phyloP scores from a whole-genome alignment of 768 basidiomycete genomes.

The Phaffia tasmanica region DNA sequence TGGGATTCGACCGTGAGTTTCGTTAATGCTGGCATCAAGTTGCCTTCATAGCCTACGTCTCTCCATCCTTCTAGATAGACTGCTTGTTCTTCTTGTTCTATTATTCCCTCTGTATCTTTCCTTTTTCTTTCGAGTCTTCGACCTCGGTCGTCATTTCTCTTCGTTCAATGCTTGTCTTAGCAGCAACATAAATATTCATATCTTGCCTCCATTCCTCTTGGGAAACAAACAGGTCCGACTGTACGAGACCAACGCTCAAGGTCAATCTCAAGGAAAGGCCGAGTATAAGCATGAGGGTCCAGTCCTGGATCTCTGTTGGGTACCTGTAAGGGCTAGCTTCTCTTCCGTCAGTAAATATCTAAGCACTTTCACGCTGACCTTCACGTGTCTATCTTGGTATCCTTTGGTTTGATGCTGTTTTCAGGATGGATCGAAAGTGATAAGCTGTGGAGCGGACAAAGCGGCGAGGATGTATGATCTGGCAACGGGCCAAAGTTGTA shows the following conservation, averaged over 20 bases:
- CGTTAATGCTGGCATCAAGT: too few species aligned
- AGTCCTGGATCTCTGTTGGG: slow-evolving; percentile 80
- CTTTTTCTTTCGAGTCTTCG: neutral
- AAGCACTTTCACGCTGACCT: neutral
- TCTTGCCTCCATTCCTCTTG: neutral
- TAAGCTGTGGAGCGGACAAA: slow-evolving; percentile 90
- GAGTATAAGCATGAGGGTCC: slow-evolving; percentile 86
- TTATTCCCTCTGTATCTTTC: neutral
- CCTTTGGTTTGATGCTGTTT: slow-evolving; percentile 2
- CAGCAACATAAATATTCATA: neutral
- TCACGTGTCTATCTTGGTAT: too few species aligned
- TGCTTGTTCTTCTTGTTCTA: too few species aligned
- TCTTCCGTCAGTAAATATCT: neutral
- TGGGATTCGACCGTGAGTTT: slow-evolving; percentile 77
- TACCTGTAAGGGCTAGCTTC: slow-evolving; percentile 52
- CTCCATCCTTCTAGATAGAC: too few species aligned
- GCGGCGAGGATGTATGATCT: slow-evolving; percentile 86
- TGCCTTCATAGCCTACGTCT: too few species aligned
- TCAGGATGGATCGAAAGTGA: slow-evolving; percentile 77
- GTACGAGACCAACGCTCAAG: slow-evolving; percentile 69
- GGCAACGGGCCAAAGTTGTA: slow-evolving; percentile 57
- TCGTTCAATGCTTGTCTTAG: neutral
- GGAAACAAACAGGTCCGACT: slow-evolving; percentile 59
- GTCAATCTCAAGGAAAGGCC: slow-evolving; percentile 72
- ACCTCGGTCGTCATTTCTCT: neutral